Evolutionary conservation across 805 yeast species (phyloP).

Genomic region (Saccharomycopsis lassenensis): DNA sequence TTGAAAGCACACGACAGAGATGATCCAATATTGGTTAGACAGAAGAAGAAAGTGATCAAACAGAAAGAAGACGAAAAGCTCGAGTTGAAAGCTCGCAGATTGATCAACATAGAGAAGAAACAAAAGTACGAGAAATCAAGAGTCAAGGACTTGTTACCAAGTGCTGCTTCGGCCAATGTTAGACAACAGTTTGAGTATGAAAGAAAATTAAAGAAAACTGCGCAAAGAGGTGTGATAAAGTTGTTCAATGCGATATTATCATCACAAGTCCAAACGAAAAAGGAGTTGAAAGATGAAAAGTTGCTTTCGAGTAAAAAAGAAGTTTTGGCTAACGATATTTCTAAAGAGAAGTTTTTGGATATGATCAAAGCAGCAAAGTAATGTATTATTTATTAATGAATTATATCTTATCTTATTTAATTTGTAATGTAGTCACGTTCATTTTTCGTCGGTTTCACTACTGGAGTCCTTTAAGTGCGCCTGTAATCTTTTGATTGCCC

Average conservation of each 20-base stretch:
- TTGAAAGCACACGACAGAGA: slow-evolving; percentile 80
- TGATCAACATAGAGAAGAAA: slow-evolving; percentile 61
- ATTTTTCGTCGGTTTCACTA: slow-evolving; percentile 1
- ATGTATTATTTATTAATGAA: background rate
- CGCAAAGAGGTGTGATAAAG: slow-evolving; percentile 80
- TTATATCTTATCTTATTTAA: background rate
- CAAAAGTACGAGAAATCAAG: slow-evolving; percentile 56
- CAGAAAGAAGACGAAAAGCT: slow-evolving; percentile 71
- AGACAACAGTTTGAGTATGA: slow-evolving; percentile 57
- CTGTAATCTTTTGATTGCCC: slow-evolving; percentile 72
- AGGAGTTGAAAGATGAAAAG: slow-evolving; percentile 30
- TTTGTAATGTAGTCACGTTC: background rate
- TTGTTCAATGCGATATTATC: slow-evolving; percentile 75
- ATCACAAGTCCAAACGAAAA: slow-evolving; percentile 54
- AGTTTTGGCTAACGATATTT: slow-evolving; percentile 60
- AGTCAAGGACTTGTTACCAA: slow-evolving; percentile 42
- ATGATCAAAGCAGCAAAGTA: slow-evolving; percentile 64
- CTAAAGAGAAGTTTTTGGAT: slow-evolving; percentile 84
- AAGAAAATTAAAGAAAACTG: slow-evolving; percentile 60
- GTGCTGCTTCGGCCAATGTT: slow-evolving; percentile 39
- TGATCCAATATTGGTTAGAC: slow-evolving; percentile 85
- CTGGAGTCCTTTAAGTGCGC: slow-evolving; percentile 27
- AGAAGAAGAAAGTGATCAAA: slow-evolving; percentile 54
- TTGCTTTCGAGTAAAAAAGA: slow-evolving; percentile 36
- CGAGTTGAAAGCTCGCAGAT: slow-evolving; percentile 72